Base-by-base conservation (phyloP, 2,329 filamentous ascomycete species). In the Diplodia sapinea region DNA sequence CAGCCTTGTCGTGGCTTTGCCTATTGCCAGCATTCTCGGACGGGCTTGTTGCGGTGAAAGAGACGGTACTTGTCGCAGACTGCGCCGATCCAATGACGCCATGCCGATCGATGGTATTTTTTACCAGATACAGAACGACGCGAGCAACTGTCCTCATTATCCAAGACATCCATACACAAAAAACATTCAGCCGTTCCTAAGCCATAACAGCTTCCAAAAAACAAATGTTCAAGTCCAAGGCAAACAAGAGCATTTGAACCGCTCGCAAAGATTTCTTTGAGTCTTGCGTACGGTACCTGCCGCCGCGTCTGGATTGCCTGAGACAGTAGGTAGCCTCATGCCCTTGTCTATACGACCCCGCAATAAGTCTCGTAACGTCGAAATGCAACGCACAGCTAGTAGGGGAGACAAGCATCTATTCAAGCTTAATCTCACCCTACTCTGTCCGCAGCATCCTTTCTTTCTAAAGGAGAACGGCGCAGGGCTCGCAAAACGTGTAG, bases 401-500 rank as follows among this genome's bases (percentile, higher is more conserved):
- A 61, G 40, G 40, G 40, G 40, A 13, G 23, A 61, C 40, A 61
- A 61, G 57, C 57, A 61, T 61, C 57, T 33, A 61, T 61, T 49
- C 40, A 61, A 61, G 57, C 57, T 61, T 61, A 61, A 61, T 31
- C 29, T 49, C 40, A 49, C 57, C 13, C 43, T 20, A n/a, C 3
- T 5, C 17, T 11, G 8, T 47, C 17, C n/a, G 43, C 17, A 20
- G 3, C 43, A n/a, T 47, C n/a, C 11, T 11, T 20, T 9, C 43
- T 8, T 3, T 8, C n/a, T 8, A 11, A n/a, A 47, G 2, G 43
- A 26, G 23, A 26, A 26, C 23, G 3, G 23, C 23, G 23, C 23
- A 26, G 23, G 3, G 31, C 31, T 33, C 31, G 31, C 31, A 33
- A 6, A 33, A 33, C 31, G 31, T 33, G 8, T 8, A 7, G 31